Evolutionary conservation across 2,329 filamentous ascomycete species (phyloP).

Genomic region (Xylogone sp.): DNA sequence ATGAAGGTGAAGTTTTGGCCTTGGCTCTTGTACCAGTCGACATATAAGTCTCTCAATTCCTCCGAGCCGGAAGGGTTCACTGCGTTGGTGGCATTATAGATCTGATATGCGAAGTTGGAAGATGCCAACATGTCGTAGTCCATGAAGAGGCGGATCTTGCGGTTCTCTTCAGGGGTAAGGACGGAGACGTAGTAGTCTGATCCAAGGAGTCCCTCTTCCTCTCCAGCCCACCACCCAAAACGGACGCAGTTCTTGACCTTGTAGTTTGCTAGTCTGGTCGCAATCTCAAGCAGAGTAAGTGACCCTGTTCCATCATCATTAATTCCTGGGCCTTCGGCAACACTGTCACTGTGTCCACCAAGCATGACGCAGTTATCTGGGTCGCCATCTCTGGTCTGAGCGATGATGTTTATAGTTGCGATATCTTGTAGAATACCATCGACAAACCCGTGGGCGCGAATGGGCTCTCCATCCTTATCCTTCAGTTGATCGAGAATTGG

Average conservation of each 20-base stretch:
- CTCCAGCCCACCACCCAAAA: constrained; percentile 64
- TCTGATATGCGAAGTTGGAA: constrained; percentile 61
- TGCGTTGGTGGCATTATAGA: constrained; percentile 69
- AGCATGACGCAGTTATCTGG: constrained; percentile 61
- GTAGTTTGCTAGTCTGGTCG: constrained; percentile 52
- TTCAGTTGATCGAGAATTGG: constrained; percentile 50
- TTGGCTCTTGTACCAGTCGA: constrained; percentile 59
- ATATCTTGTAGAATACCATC: constrained; percentile 30
- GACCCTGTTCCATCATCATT: constrained; percentile 33
- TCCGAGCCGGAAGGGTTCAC: constrained; percentile 69
- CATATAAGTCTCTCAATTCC: constrained; percentile 62
- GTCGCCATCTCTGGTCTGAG: constrained; percentile 56
- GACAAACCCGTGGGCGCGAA: background rate
- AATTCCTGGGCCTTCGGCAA: constrained; percentile 50
- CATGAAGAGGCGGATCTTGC: constrained; percentile 60
- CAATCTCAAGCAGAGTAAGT: constrained; percentile 54
- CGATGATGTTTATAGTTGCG: constrained; percentile 49
- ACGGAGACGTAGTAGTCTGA: constrained; percentile 57
- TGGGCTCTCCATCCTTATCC: constrained; percentile 42
- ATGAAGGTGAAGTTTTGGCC: constrained; percentile 65
- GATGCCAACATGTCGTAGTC: constrained; percentile 67
- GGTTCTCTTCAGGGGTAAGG: constrained; percentile 50
- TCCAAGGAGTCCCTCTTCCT: constrained; percentile 60
- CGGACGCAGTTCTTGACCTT: constrained; percentile 60
- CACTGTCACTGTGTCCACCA: constrained; percentile 60